Evolutionary conservation across 1,284 basidiomycete genomes (phyloP), one percentile per base, ranked within the genome.

Genomic region (Trametes polyzona): DNA sequence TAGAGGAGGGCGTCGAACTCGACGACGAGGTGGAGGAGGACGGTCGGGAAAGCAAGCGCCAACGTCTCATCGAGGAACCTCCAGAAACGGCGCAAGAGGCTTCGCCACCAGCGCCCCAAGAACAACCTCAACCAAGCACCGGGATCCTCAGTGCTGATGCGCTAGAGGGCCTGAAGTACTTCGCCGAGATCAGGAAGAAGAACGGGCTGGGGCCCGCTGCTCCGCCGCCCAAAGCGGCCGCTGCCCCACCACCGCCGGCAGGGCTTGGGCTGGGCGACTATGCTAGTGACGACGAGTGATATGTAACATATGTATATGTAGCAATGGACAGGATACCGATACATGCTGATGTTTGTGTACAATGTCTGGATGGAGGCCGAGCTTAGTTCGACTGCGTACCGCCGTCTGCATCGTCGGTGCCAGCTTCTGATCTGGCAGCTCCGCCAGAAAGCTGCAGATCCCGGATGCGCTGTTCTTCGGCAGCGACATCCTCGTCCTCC

Each of bases 161-260:
- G 4, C 70, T 96, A 26, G 92, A 95, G 64, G 90, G 93, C 52
- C 76, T 96, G 53, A 90, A 87, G 69, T 95, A 93, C 68, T 94
- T 95, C 67, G 84, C 90, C 6, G 87, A 93, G 72, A 87, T 94
- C 62, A 81, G 87, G 58, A 82, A 83, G 71, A 78, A 82, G 57
- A 80, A 82, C 60, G 81, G 82, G 50, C 58, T 64, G 48, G 69
- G 65, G 5, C 27, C 51, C 19, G 50, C 52, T 40, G 59, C 24
- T 59, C 55, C 65, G 23, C 51, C 74, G 5, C 58, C 71, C 24
- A 67, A 73, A 52, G 65, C 65, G n/a, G 68, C 71, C 11, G 36
- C 65, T 32, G 52, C 58, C 29, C 72, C 73, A 29, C 70, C 75
- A 51, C 69, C 74, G 39, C 64, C 72, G 46, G 65, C 71, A 8